A percentile compares a stretch with the other conserved stretches of the same genome.
Evolutionary conservation across 1,139 yeast genomes (phyloP).

Genomic region (Geotrichum bryndzae): DNA sequence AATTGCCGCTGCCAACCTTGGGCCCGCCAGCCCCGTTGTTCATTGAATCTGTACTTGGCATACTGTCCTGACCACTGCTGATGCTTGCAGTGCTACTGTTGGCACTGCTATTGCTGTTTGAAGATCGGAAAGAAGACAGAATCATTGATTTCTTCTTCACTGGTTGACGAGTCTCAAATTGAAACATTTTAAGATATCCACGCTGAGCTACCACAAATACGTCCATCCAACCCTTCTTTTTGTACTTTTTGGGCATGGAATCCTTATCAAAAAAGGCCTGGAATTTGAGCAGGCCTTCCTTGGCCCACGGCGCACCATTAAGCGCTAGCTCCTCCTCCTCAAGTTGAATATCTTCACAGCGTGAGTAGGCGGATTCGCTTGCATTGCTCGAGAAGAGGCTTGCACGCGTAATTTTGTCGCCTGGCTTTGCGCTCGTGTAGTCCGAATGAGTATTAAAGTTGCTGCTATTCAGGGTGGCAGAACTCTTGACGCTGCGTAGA

Average conservation of each 20-base stretch:
- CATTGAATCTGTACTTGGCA: background rate
- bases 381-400: background rate
- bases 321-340: conserved; percentile 55
- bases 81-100: background rate
- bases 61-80: background rate
- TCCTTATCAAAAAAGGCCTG: conserved; percentile 37
- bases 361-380: background rate
- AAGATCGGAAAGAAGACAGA: background rate
- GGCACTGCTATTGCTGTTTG: background rate
- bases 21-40: background rate
- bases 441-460: background rate
- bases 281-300: conserved; percentile 63
- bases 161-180: conserved; percentile 23
- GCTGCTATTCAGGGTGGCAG: background rate
- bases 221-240: conserved; percentile 28
- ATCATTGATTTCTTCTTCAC: background rate
- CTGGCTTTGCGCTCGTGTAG: background rate
- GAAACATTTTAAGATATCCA: conserved; percentile 33
- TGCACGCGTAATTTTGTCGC: background rate
- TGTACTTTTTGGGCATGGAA: conserved; percentile 19
- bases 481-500: conserved; percentile 1
- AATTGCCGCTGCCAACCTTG: conserved; percentile 57
- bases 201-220: conserved; percentile 33
- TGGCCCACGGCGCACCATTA: conserved; percentile 72
- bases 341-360: conserved; percentile 14